These are phyloP conservation scores for Syncephalastrum monosporum DNA, from an alignment of 371 early-diverging fungal species.

Conservation along the genomic window DNA sequence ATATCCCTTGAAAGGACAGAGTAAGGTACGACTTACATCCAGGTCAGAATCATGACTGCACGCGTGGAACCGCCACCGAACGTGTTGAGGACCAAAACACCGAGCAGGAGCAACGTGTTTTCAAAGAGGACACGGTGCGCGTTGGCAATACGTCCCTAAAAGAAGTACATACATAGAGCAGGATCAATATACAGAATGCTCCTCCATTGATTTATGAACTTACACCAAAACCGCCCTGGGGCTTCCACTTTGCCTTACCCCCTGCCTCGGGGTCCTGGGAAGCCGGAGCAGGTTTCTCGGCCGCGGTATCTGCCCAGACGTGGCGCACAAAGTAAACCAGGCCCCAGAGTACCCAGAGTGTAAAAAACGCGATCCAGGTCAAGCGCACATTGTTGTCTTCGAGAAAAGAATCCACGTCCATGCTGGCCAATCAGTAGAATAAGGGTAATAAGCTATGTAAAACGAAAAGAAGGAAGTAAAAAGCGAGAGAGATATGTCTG, in stretches of 20 bases:
- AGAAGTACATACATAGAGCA: not conserved
- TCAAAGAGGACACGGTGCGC: slow-evolving; percentile 38
- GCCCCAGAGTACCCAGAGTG: slow-evolving; percentile 37
- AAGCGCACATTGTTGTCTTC: slow-evolving; percentile 23
- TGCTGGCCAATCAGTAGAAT: too few relatives aligned
- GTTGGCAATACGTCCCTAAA: slow-evolving; percentile 14
- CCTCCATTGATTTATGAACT: not conserved
- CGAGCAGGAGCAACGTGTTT: slow-evolving; percentile 35
- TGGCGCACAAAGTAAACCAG: slow-evolving; percentile 27
- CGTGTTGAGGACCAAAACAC: slow-evolving; percentile 40
- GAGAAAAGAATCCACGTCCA: slow-evolving; percentile 16
- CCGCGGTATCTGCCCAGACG: slow-evolving; percentile 12
- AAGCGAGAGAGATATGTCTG: too few relatives aligned
- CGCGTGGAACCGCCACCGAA: slow-evolving; percentile 45
- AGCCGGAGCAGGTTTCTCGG: slow-evolving; percentile 15
- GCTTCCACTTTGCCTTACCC: slow-evolving; percentile 9
- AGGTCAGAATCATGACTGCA: slow-evolving; percentile 46
- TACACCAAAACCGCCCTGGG: slow-evolving; percentile 9
- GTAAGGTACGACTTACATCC: slow-evolving; percentile 23
- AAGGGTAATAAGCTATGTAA: too few relatives aligned
- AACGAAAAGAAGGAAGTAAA: too few relatives aligned
- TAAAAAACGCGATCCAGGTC: slow-evolving; percentile 41
- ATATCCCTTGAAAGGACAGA: not conserved
- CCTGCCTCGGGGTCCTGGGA: slow-evolving; percentile 17
- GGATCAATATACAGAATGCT: too few relatives aligned